Base-by-base conservation (phyloP, 116 monocot genomes). In the Trichopus zeylanicus region DNA sequence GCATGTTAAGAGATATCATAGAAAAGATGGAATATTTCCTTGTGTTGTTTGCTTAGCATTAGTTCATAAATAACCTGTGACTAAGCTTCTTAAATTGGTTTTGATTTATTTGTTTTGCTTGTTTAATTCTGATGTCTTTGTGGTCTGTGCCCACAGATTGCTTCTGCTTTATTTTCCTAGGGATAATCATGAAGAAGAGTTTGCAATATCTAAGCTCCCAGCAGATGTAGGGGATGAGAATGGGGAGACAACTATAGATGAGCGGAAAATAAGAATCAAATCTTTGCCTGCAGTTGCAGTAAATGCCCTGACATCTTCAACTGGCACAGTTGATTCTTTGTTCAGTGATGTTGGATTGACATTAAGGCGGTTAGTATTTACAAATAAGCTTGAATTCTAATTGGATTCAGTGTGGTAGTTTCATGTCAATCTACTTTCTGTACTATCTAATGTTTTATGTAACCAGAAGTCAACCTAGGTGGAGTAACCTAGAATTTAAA, bases 211-310 rank as follows among this genome's bases (percentile, higher is more conserved):
- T 33, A 98, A 98, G 64, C 87, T 98, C 75, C 98, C 98, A 51
- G 79, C 98, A 53, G 98, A 98, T 76, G 98, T 98, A 10, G 98
- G 98, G 46, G 98, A 98, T 80, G 98, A 98, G 72, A 98, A 98
- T 82, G 98, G 91, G 21, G 98, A 91, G 75, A 98, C 98, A 29
- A 68, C 77, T 59, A 91, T 98, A 39, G 88, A 91, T 71, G 98
- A 98, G 73, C 69, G 98, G 25, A 98, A 98, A 75, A 98, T 98
- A 35, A 77, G 98, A 75, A 98, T 98, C 67, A 98, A 88, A 65
- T 82, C 98, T 39, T 60, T 98, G 53, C 98, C 98, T 56, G 80
- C 64, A 56, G 63, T 82, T 46, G 58, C 77, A 32, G 54, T 73
- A 18, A 42, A 72, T 25, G 63, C 26, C 37, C 56, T 57, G 20